Evolutionary conservation across 495 filamentous ascomycete genomes (phyloP), one percentile per base, ranked within the genome.

Genomic region (Neurospora africana): DNA sequence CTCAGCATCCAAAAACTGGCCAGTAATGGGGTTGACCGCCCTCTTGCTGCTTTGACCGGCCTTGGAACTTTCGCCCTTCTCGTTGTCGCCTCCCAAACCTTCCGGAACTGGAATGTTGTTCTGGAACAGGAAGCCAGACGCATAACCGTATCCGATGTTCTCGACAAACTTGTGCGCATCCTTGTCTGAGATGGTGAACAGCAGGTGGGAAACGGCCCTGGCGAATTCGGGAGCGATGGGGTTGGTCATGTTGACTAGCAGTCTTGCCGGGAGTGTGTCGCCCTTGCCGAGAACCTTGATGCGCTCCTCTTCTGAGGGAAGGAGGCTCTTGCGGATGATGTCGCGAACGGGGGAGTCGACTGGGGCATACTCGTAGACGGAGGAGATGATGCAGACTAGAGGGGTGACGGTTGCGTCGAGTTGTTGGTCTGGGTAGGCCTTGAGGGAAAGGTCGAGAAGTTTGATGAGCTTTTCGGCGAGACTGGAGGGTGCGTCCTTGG

Each of bases 131-230:
- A 94, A 95, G 2, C 95, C 95, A 1, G 94, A 91, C 3, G 95
- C 95, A 76, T 91, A 97, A 0, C 95, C 95, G 76, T 97, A 98
- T 2, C 95, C 93, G 35, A 97, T 92, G 71, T 94, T 93, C 44
- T 89, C 84, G 0, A 95, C 91, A 69, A 95, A 90, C 37, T 80
- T 90, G 33, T 86, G 85, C 0, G 91, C 87, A 75, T 93, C 87
- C 74, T 89, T 91, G 68, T 89, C 90, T 2, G 92, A 96, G 33
- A 98, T 84, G 61, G 95, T 92, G 78, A 97, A 98, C 72, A 97
- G 87, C 15, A 98, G 84, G 58, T 89, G 86, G 0, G 91, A 92
- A 41, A 97, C 90, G n/a, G 86, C 87, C 40, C 90, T 89, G 27
- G 93, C 89, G 4, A 97, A 81, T 71, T 90, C 87, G 0, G 92